A percentile compares a stretch with the other conserved stretches of the same genome.
These are phyloP conservation scores for Fusarium virguliforme DNA, from an alignment of 2,329 filamentous ascomycete genomes.

Conservation along the genomic window DNA sequence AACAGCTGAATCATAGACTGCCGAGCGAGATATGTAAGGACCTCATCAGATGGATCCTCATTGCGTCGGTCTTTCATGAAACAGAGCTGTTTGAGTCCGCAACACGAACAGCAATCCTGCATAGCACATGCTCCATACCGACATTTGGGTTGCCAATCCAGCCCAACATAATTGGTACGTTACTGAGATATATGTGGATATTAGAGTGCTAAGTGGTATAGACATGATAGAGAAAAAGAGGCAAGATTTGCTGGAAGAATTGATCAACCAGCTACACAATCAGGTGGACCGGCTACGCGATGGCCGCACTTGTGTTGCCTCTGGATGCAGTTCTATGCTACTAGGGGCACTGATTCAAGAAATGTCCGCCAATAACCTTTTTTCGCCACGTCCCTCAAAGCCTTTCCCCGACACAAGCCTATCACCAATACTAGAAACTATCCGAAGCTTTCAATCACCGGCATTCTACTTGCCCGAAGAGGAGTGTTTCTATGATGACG, in stretches of 20 bases:
- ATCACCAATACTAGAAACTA: too few relatives aligned
- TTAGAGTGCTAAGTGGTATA: not conserved
- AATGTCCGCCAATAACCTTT: constrained; percentile 1
- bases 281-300: not conserved
- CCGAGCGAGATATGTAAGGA: constrained; percentile 1
- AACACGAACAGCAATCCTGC: constrained; percentile 15
- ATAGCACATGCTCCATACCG: not conserved
- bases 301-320: constrained; percentile 6
- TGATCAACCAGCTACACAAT: constrained; percentile 6
- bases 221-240: constrained; percentile 8
- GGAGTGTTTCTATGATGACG: too few relatives aligned
- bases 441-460: too few relatives aligned
- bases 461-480: too few relatives aligned
- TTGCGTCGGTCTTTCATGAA: constrained; percentile 28
- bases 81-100: constrained; percentile 6
- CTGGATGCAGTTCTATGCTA: constrained; percentile 26
- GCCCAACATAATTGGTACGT: constrained; percentile 18
- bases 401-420: constrained; percentile 2
- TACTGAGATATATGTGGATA: not conserved
- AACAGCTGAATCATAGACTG: constrained; percentile 8
- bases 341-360: constrained; percentile 15
- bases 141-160: constrained; percentile 18
- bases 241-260: not conserved
- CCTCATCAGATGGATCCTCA: constrained; percentile 30
- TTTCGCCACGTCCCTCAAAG: constrained; percentile 11